Conservation (phyloP, 805 yeast genomes). For the Hanseniaspora lachancei region DNA sequence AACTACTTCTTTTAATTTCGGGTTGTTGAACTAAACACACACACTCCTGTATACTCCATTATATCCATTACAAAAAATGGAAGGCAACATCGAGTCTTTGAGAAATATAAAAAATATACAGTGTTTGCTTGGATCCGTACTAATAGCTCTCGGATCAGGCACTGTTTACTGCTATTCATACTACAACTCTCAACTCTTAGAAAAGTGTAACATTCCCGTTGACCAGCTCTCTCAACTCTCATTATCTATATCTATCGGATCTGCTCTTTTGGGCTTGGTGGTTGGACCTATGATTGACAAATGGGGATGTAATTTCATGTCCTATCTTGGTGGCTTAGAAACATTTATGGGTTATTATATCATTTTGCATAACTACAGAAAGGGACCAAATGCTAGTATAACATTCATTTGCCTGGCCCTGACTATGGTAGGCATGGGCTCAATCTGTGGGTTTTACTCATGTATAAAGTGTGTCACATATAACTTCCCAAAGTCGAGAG, state of each 20-base stretch:
- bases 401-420: conserved; percentile 36
- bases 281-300: conserved; percentile 59
- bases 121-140: conserved; percentile 24
- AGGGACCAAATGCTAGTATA: conserved; percentile 30
- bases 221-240: conserved; percentile 54
- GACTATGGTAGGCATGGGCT: conserved; percentile 49
- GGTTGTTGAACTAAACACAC: neutral
- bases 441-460: conserved; percentile 46
- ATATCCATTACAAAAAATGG: neutral
- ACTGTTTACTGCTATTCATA: conserved; percentile 64
- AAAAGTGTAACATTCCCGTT: conserved; percentile 43
- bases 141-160: conserved; percentile 57
- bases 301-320: conserved; percentile 42
- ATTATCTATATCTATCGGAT: conserved; percentile 48
- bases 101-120: neutral
- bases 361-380: conserved; percentile 35
- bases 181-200: conserved; percentile 60
- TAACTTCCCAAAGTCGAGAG: conserved; percentile 60
- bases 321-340: conserved; percentile 41
- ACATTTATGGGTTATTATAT: conserved; percentile 44
- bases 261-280: conserved; percentile 55
- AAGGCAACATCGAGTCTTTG: neutral
- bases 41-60: neutral
- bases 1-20: neutral
- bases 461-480: conserved; percentile 37